A percentile compares a stretch with the other conserved stretches of the same genome.
Evolutionary conservation across 768 basidiomycete species (phyloP).

Genomic region (Cystofilobasidium capitatum): DNA sequence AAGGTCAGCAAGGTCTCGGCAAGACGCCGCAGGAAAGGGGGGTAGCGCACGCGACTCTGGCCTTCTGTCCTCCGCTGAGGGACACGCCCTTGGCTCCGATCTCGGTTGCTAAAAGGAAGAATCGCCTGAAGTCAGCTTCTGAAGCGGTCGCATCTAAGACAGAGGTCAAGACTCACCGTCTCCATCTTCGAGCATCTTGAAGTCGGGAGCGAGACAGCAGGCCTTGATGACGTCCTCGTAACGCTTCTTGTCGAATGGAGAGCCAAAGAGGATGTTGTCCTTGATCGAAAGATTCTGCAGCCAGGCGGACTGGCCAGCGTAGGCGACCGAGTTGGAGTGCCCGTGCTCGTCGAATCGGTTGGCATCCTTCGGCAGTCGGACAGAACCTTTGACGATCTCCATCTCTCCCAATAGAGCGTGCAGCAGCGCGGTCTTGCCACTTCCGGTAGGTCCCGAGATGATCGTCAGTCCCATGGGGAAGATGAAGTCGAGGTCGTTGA

Average conservation of each 20-base stretch:
- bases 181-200: constrained; percentile 25
- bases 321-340: constrained; percentile 49
- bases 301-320: constrained; percentile 56
- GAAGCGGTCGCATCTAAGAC: not conserved
- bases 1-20: not conserved
- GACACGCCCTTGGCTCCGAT: constrained; percentile 28
- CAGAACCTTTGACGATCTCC: constrained; percentile 48
- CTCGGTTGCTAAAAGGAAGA: constrained; percentile 27
- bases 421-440: constrained; percentile 61
- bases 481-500: constrained; percentile 54
- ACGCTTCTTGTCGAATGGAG: constrained; percentile 15
- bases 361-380: constrained; percentile 59
- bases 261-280: constrained; percentile 23
- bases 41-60: constrained; percentile 34
- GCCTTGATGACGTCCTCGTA: constrained; percentile 16
- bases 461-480: constrained; percentile 69
- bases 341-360: constrained; percentile 42
- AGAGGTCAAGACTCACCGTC: constrained; percentile 28
- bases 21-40: not conserved
- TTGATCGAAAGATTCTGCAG: constrained; percentile 40
- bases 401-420: constrained; percentile 59
- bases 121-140: not conserved
- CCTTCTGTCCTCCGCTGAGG: constrained; percentile 55
- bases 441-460: constrained; percentile 63
- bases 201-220: constrained; percentile 21